Evolutionary conservation across 805 yeast genomes (phyloP), one percentile per base, ranked within the genome.

Genomic region (Isabelozyma gotoi): DNA sequence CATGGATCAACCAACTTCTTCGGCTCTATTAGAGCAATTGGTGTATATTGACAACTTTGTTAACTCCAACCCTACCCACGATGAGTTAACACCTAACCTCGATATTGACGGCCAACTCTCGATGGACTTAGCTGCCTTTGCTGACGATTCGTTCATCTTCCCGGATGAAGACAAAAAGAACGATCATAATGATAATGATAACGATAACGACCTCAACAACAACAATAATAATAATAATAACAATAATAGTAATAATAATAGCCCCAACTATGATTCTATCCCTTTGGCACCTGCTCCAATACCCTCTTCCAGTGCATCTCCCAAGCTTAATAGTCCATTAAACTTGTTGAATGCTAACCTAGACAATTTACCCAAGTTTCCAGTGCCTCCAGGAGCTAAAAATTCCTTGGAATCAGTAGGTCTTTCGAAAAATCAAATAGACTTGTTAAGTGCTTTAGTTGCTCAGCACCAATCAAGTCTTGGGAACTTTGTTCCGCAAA

Each of bases 11-110:
- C n/a, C 24, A 35, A 66, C 72, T 2, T 64, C 70, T 0, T 59
- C 67, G 3, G 76, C 84, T 1, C 63, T 86, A 19, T 59, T 86
- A 42, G 95, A 86, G 57, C 95, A 86, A 67, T 68, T 86, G 44
- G 91, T 87, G 2, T 86, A 85, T 53, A 87, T 86, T 29, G 95
- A 86, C 58, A 84, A 84, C 48, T 84, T 85, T 56, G 78, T 86
- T 71, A 81, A 81, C 5, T 43, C 48, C 37, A 40, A 44, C 4
- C 52, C 55, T 19, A 43, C 47, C 27, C 39, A 49, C 18, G 58
- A 57, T 20, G 64, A 53, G 50, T 63, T 57, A 68, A 68, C 66
- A 43, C 76, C 71, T 40, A 69, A 65, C 61, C 52, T 56, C 54
- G 73, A 67, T 43, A 56, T 63, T 17, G 74, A 69, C 45, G 71